phyloP scores from a whole-genome alignment of 2,329 filamentous ascomycete genomes.

The Xylaria sp. region DNA sequence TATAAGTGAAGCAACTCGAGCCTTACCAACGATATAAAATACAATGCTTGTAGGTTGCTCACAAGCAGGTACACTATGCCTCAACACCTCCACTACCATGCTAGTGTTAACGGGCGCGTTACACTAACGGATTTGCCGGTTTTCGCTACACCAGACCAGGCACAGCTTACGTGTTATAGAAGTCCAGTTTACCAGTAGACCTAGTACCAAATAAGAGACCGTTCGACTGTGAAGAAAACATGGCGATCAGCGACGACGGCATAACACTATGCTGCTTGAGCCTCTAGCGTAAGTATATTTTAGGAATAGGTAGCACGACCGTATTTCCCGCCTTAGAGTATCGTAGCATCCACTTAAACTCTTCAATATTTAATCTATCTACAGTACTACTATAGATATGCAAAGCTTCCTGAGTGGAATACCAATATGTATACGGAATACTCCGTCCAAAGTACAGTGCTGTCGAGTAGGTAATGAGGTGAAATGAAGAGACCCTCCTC shows the following conservation, averaged over 20 bases:
- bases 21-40: neutral
- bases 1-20: constrained; percentile 12
- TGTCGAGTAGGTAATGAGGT: neutral
- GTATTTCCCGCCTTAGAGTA: neutral
- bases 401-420: neutral
- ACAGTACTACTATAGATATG: neutral
- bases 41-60: neutral
- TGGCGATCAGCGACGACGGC: neutral
- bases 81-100: neutral
- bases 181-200: neutral
- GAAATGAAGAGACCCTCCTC: neutral
- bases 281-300: constrained; percentile 9
- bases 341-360: constrained; percentile 5
- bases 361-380: neutral
- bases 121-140: constrained; percentile 12
- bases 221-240: neutral
- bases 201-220: neutral
- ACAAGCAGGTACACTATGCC: neutral
- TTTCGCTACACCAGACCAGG: neutral
- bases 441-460: constrained; percentile 8
- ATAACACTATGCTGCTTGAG: neutral
- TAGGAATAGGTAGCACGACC: constrained; percentile 5
- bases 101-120: neutral
- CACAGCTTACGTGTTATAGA: neutral
- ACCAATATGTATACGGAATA: neutral